These are phyloP conservation scores for Cryptococcus sp. DNA, from an alignment of 1,284 basidiomycete genomes.

Conservation along the genomic window DNA sequence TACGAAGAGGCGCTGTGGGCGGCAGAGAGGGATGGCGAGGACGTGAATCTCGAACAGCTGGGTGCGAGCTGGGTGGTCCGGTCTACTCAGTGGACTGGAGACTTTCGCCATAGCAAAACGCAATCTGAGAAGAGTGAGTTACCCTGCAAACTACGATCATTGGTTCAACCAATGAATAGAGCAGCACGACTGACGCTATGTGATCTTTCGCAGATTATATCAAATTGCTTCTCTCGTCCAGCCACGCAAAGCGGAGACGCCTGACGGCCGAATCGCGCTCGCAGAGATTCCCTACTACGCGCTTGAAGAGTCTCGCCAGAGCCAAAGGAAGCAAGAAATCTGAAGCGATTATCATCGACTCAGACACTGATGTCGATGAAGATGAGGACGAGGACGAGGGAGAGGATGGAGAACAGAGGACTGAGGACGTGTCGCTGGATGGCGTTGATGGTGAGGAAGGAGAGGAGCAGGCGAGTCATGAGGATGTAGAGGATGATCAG, in stretches of 20 bases:
- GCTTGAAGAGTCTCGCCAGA: neutral
- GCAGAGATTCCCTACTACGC: constrained; percentile 2
- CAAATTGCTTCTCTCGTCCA: constrained; percentile 3
- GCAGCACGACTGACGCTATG: neutral
- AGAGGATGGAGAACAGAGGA: neutral
- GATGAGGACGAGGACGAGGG: neutral
- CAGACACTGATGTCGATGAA: constrained; percentile 4
- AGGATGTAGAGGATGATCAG: constrained; percentile 1
- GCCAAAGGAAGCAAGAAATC: constrained; percentile 4
- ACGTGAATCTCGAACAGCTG: neutral
- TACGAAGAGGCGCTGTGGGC: constrained; percentile 12
- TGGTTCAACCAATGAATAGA: neutral
- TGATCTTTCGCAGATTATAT: constrained; percentile 8
- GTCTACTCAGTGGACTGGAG: neutral
- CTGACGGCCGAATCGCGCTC: neutral
- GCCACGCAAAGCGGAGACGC: constrained; percentile 1
- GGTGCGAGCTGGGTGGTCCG: constrained; percentile 8
- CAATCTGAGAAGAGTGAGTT: constrained; percentile 5
- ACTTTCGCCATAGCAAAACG: neutral
- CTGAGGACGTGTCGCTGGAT: neutral
- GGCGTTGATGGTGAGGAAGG: neutral
- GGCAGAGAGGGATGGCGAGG: neutral
- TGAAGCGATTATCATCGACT: constrained; percentile 8
- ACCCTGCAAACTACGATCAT: neutral
- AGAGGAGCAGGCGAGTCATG: neutral